Conservation (phyloP, 192 early-diverging fungal genomes). For the Geranomyces michiganensis region DNA sequence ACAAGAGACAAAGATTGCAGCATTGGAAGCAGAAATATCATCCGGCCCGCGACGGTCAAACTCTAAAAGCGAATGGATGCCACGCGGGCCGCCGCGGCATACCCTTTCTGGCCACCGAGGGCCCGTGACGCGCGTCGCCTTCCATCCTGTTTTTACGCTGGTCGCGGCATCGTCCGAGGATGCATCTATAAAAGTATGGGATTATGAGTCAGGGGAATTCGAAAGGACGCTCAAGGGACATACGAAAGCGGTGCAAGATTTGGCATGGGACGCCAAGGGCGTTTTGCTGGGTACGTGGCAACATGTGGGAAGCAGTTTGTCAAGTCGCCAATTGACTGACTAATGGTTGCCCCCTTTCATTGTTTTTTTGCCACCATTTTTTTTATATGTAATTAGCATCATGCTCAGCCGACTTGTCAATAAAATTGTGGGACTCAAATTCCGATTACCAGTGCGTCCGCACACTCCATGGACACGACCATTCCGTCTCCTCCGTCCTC, state of each 20-base stretch:
- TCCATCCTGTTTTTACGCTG: constrained; percentile 84
- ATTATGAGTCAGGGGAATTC: constrained; percentile 90
- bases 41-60: constrained; percentile 22
- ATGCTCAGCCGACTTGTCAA: constrained; percentile 88
- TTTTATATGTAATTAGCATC: constrained; percentile 62
- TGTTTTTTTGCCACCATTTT: neutral
- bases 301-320: neutral
- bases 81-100: constrained; percentile 76
- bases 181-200: constrained; percentile 90
- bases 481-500: constrained; percentile 81
- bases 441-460: constrained; percentile 81
- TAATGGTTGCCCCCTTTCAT: neutral
- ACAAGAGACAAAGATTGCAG: constrained; percentile 78
- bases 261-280: constrained; percentile 83
- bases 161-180: constrained; percentile 91
- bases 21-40: constrained; percentile 52
- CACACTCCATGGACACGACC: constrained; percentile 91
- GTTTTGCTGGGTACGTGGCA: constrained; percentile 66
- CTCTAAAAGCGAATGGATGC: constrained; percentile 74
- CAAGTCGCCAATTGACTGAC: neutral
- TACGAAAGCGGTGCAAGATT: constrained; percentile 91
- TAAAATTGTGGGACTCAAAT: constrained; percentile 90
- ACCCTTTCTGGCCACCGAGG: constrained; percentile 76
- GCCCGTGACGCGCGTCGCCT: constrained; percentile 79
- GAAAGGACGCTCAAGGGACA: constrained; percentile 94